Evolutionary conservation across 176 grass and related monocot genomes (phyloP).

Genomic region (Tillandsia fasciculata): DNA sequence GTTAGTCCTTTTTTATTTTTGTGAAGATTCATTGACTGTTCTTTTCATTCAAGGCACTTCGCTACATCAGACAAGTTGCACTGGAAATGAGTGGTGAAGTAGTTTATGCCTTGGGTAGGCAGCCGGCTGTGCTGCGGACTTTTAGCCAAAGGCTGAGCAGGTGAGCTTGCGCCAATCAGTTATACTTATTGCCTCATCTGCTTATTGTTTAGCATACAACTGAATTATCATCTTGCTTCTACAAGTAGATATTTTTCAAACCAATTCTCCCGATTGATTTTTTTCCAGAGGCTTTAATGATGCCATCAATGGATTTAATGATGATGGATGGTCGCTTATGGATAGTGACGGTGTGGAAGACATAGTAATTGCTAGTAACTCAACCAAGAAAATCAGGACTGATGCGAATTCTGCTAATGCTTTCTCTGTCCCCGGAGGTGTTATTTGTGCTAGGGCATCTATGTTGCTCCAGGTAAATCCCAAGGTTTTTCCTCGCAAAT

Average conservation of each 20-base stretch:
- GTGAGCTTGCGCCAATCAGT: slow-evolving; percentile 29
- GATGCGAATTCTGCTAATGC: slow-evolving; percentile 33
- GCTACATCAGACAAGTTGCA: slow-evolving; percentile 93
- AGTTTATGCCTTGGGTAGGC: slow-evolving; percentile 66
- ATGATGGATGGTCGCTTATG: slow-evolving; percentile 94
- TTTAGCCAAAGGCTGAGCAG: slow-evolving; percentile 93
- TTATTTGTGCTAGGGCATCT: slow-evolving; percentile 95
- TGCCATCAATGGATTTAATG: slow-evolving; percentile 91
- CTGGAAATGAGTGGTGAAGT: slow-evolving; percentile 89
- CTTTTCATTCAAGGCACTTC: slow-evolving; percentile 70
- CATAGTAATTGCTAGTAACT: slow-evolving; percentile 68
- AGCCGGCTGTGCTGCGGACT: slow-evolving; percentile 75
- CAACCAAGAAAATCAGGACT: slow-evolving; percentile 54
- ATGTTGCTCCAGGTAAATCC: slow-evolving; percentile 82
- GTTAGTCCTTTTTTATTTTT: background rate
- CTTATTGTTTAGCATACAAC: background rate
- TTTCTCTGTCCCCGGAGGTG: slow-evolving; percentile 57
- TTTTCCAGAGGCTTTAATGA: slow-evolving; percentile 88
- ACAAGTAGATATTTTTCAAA: background rate
- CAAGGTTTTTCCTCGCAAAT: slow-evolving; percentile 7
- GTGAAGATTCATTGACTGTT: slow-evolving; percentile 2
- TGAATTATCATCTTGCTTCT: background rate
- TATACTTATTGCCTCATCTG: background rate
- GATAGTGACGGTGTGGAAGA: slow-evolving; percentile 79
- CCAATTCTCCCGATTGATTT: slow-evolving; percentile 14